A percentile compares a stretch with the other conserved stretches of the same genome.
These are phyloP conservation scores for Afroboletus lepidellus DNA, from an alignment of 1,284 basidiomycete species.

Conservation along the genomic window DNA sequence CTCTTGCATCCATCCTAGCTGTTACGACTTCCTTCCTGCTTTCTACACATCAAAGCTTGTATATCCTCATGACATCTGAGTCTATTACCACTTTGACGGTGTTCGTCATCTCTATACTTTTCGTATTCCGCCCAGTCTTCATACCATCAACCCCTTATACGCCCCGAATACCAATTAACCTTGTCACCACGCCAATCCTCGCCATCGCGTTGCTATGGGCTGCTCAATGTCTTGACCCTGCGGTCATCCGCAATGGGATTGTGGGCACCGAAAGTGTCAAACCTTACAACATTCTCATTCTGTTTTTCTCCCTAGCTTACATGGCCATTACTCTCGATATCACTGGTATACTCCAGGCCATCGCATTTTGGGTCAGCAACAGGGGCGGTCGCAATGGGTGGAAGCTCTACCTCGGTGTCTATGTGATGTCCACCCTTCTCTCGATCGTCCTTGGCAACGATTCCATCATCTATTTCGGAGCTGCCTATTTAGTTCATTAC, in stretches of 20 bases:
- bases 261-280: slow-evolving; percentile 74
- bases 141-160: slow-evolving; percentile 45
- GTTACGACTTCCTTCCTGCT: too few species aligned
- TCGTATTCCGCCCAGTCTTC: slow-evolving; percentile 65
- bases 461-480: slow-evolving; percentile 81
- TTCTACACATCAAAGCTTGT: too few species aligned
- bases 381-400: slow-evolving; percentile 71
- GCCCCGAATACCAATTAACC: not conserved
- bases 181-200: not conserved
- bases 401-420: slow-evolving; percentile 76
- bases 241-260: slow-evolving; percentile 68
- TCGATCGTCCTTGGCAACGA: slow-evolving; percentile 50
- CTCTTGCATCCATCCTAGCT: too few species aligned
- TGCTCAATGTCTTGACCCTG: slow-evolving; percentile 65
- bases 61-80: slow-evolving; percentile 39
- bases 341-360: slow-evolving; percentile 83
- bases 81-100: slow-evolving; percentile 68
- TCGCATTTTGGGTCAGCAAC: slow-evolving; percentile 85
- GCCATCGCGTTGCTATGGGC: slow-evolving; percentile 60
- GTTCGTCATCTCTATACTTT: slow-evolving; percentile 71
- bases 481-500: slow-evolving; percentile 85
- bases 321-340: slow-evolving; percentile 91
- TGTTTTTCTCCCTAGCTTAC: slow-evolving; percentile 85
- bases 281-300: slow-evolving; percentile 51
- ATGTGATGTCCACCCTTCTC: slow-evolving; percentile 74